These are phyloP conservation scores for Gossypium davidsonii DNA, from an alignment of 441 rosid genomes.

Conservation along the genomic window DNA sequence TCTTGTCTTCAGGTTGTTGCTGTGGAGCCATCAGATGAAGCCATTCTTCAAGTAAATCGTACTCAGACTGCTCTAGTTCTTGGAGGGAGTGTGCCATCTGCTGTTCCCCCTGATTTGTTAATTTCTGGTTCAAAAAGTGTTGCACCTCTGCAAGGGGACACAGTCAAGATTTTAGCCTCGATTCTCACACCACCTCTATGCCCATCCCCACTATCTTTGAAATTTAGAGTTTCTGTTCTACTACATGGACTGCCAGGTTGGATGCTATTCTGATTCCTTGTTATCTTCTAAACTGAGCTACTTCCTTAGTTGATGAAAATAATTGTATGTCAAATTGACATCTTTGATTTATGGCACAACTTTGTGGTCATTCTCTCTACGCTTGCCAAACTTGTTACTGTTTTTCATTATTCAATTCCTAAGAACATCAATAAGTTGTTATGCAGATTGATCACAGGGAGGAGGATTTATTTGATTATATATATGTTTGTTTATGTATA, in stretches of 20 bases:
- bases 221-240: constrained; percentile 83
- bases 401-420: background rate
- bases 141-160: constrained; percentile 60
- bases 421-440: background rate
- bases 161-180: constrained; percentile 63
- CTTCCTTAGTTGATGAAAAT: constrained; percentile 1
- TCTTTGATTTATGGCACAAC: constrained; percentile 5
- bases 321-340: background rate
- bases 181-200: constrained; percentile 78
- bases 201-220: constrained; percentile 70
- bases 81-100: constrained; percentile 74
- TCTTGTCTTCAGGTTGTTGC: constrained; percentile 62
- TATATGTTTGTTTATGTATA: background rate
- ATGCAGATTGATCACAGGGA: constrained; percentile 6
- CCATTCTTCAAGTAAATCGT: constrained; percentile 62
- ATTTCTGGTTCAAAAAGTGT: constrained; percentile 40
- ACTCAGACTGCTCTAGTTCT: constrained; percentile 89
- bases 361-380: background rate
- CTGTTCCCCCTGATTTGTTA: constrained; percentile 72
- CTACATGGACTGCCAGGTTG: constrained; percentile 71
- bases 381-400: background rate
- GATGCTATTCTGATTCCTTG: constrained; percentile 13
- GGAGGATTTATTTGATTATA: background rate
- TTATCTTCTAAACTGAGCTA: background rate
- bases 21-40: constrained; percentile 82